Base-by-base conservation (phyloP, 192 early-diverging fungal genomes). In the Spinellus fusiger region DNA sequence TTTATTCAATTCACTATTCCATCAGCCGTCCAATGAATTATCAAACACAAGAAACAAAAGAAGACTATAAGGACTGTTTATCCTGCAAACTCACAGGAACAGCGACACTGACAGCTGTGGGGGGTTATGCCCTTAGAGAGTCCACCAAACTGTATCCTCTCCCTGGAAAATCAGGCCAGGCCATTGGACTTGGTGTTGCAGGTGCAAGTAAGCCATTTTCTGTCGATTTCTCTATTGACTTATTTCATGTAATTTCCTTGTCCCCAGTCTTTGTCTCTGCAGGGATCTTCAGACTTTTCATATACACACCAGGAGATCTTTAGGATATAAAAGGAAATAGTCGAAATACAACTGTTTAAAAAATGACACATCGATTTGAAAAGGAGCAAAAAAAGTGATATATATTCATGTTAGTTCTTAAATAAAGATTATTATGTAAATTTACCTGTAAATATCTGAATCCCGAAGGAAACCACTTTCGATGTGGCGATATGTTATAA, bases 51-150 rank as follows among this genome's bases (percentile, higher is more conserved):
- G 34, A 18, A 32, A 46, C 6, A 1, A 33, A 54, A 4, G 32
- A 34, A 32, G 18, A n/a, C 2, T 74, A 69, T 46, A 44, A 74
- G 26, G 72, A 74, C 59, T 74, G 72, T 46, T 49, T 74, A 10
- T 52, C 72, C 4, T 74, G 72, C 35, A 68, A 69, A 49, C 5
- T 74, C 27, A 65, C 66, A 3, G 72, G 72, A 9, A 58, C 67
- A 25, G 47, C 59, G 23, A 64, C 67, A 5, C 69, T 74, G 33
- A 23, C 51, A 38, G 62, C 34, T 15, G 22, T 74, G 8, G 72
- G 72, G 10, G 58, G 18, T 12, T 74, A 74, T 59, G 66, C 72
- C 5, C 31, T 68, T 20, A 49, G 48, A 5, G 67, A 74, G 38
- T 57, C 72, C 4, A 28, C 40, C 15, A 32, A 49, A 5, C 4